Conservation (phyloP, 2,329 filamentous ascomycete species). For the Colletotrichum plurivorum region DNA sequence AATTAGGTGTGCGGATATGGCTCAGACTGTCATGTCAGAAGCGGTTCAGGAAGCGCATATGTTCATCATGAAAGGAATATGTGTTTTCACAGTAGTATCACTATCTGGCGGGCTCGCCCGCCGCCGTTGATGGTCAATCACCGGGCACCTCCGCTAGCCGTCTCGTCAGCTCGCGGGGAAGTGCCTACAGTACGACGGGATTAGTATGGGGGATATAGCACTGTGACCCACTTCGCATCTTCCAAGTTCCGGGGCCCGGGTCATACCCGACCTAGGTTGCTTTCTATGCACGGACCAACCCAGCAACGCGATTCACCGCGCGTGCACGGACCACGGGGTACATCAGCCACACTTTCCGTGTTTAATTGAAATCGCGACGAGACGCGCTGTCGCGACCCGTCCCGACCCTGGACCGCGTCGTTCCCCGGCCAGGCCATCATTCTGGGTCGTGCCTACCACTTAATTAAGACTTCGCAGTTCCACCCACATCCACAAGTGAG, state of each 20-base stretch:
- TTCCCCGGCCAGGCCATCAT: constrained; percentile 40
- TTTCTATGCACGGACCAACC: background rate
- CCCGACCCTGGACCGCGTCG: constrained; percentile 20
- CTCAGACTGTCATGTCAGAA: background rate
- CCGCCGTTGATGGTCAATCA: constrained; percentile 28
- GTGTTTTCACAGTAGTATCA: constrained; percentile 17
- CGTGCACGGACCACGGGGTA: background rate
- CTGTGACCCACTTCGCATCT: too few relatives aligned
- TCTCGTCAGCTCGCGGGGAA: constrained; percentile 11
- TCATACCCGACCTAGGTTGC: too few relatives aligned
- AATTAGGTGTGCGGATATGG: background rate
- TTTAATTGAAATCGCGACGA: constrained; percentile 35
- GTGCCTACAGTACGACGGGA: constrained; percentile 6
- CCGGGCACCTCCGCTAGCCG: constrained; percentile 35
- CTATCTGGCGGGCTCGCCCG: constrained; percentile 29
- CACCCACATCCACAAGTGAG: constrained; percentile 17
- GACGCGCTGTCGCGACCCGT: constrained; percentile 25
- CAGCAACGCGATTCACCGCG: background rate
- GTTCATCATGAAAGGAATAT: background rate
- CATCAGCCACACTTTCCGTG: background rate
- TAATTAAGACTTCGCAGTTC: constrained; percentile 39
- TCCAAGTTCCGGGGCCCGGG: too few relatives aligned
- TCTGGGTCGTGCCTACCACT: constrained; percentile 33
- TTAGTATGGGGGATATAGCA: background rate
- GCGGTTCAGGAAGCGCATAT: background rate